Evolutionary conservation across 176 grass and related monocot species (phyloP), one percentile per base, ranked within the genome.

Genomic region (Oryza glaberrima): DNA sequence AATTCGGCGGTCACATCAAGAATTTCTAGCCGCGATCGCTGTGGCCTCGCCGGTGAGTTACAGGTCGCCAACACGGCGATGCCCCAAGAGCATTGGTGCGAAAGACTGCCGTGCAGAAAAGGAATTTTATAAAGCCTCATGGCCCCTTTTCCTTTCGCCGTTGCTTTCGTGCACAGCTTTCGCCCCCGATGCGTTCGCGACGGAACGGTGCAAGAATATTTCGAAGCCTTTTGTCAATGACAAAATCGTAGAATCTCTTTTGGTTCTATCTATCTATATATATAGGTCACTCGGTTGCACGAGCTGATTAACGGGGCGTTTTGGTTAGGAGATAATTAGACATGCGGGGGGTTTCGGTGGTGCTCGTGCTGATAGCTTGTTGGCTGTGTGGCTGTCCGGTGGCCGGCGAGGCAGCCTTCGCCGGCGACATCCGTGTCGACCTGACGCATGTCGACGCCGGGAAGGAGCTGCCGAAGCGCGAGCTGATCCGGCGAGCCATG

Each of bases 361-460:
- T 44, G 43, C 13, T 72, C 23, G 4, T 86, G 58, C 9, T 80
- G 25, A 46, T 77, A 4, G 43, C 75, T 16, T 66, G 63, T 9
- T 49, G 51, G 49, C 56, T 65, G 4, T 86, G 34, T 49, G 70
- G 54, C 1, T 77, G 51, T 6, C 4, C 34, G 54, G 67, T 67
- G 30, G 7, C 77, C 35, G 43, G 43, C 43, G 48, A 71, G 26
- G 81, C 44, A 19, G 81, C 44, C 19, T 88, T 80, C 26, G 43
- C 6, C 36, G 71, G 77, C 3, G 52, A 85, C 6, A 38, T 92
- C 7, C 80, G 87, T 1, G 76, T 93, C 11, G 60, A 68, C 22
- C 60, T 93, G 4, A 90, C 64, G 32, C 91, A 87, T 23, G 88
- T 93, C 12, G 88, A 93, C 88, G 81, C 81, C 32, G 70, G 76